These are phyloP conservation scores for Colletotrichum gigasporum DNA, from an alignment of 2,329 filamentous ascomycete genomes.

Conservation along the genomic window DNA sequence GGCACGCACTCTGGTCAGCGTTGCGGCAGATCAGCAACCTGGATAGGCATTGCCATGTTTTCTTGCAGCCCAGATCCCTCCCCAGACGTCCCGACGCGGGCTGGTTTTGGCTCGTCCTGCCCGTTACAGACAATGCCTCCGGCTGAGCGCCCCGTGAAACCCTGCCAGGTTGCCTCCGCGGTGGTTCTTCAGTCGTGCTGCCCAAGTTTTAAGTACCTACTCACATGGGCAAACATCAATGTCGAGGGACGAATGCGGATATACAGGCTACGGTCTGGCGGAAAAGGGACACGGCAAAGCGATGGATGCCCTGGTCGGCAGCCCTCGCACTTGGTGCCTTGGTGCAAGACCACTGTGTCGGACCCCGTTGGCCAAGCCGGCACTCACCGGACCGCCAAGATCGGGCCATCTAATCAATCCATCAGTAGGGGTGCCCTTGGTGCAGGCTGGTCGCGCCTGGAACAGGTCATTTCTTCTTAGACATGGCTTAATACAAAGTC, in stretches of 20 bases:
- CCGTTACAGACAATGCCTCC: slow-evolving; percentile 2
- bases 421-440: slow-evolving; percentile 25
- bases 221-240: neutral
- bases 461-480: slow-evolving; percentile 10
- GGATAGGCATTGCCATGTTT: neutral
- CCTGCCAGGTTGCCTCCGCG: slow-evolving; percentile 11
- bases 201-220: neutral
- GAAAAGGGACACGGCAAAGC: slow-evolving; percentile 17
- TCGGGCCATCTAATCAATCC: slow-evolving; percentile 15
- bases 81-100: neutral
- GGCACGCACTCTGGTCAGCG: neutral
- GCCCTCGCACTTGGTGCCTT: slow-evolving; percentile 12
- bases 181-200: slow-evolving; percentile 1
- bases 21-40: slow-evolving; percentile 3
- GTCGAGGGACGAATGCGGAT: slow-evolving; percentile 7
- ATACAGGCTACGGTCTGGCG: neutral
- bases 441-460: slow-evolving; percentile 5
- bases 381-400: slow-evolving; percentile 27
- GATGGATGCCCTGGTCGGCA: neutral
- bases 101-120: slow-evolving; percentile 9
- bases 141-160: slow-evolving; percentile 5
- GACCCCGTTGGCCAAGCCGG: slow-evolving; percentile 25
- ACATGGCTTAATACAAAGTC: slow-evolving; percentile 7
- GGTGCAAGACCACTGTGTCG: slow-evolving; percentile 22
- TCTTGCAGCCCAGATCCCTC: slow-evolving; percentile 9